Evolutionary conservation across 2,329 filamentous ascomycete genomes (phyloP).

Genomic region (Fusarium sp.): DNA sequence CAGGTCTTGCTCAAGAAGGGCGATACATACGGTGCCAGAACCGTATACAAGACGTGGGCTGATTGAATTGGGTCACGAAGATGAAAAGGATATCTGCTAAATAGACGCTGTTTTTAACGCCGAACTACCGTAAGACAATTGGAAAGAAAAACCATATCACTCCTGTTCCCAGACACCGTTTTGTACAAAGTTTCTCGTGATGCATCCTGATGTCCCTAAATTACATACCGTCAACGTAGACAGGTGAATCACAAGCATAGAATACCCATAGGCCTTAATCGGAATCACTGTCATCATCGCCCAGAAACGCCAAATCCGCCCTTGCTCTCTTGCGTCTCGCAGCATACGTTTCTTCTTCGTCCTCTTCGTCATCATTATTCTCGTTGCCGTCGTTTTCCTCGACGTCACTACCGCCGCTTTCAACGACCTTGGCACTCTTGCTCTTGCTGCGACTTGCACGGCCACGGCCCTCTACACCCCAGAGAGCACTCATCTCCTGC

Average conservation of each 20-base stretch:
- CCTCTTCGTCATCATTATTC: slow-evolving; percentile 35
- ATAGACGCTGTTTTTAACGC: slow-evolving; percentile 19
- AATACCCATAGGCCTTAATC: slow-evolving; percentile 52
- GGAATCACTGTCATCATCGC: slow-evolving; percentile 73
- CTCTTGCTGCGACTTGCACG: slow-evolving; percentile 54
- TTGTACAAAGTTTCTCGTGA: slow-evolving; percentile 31
- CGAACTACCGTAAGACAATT: slow-evolving; percentile 17
- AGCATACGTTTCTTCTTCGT: slow-evolving; percentile 50
- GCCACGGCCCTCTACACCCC: slow-evolving; percentile 67
- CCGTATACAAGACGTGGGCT: slow-evolving; percentile 88
- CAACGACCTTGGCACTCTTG: slow-evolving; percentile 45
- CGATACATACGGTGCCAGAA: slow-evolving; percentile 80
- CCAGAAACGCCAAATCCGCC: slow-evolving; percentile 71
- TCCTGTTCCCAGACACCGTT: slow-evolving; percentile 1
- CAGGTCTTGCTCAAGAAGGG: slow-evolving; percentile 87
- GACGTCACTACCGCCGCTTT: slow-evolving; percentile 43
- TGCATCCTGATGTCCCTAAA: slow-evolving; percentile 13
- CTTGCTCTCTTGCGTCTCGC: slow-evolving; percentile 59
- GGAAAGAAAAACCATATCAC: slow-evolving; percentile 1
- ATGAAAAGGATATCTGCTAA: slow-evolving; percentile 7
- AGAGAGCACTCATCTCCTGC: slow-evolving; percentile 79
- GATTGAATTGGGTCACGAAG: slow-evolving; percentile 52
- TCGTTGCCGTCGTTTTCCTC: slow-evolving; percentile 39
- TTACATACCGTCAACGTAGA: not conserved
- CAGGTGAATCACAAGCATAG: not conserved